A percentile compares a stretch with the other conserved stretches of the same genome.
Evolutionary conservation across 495 filamentous ascomycete species (phyloP).

Genomic region (Pseudomonodictys pantanalensis): DNA sequence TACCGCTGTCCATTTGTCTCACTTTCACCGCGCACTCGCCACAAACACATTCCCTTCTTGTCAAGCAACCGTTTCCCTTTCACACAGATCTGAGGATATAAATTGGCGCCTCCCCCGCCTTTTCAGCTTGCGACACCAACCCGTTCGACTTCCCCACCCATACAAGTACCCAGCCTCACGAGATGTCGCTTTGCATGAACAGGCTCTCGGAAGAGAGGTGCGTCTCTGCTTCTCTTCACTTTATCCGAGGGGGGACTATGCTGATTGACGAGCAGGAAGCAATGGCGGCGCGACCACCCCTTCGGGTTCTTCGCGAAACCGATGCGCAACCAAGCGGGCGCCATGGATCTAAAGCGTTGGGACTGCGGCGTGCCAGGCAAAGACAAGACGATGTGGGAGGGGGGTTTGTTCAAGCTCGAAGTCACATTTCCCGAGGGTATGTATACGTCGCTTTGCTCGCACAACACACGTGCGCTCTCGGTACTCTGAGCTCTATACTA

Average conservation of each 20-base stretch:
- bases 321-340: constrained; percentile 69
- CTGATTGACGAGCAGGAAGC: constrained; percentile 61
- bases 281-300: constrained; percentile 94
- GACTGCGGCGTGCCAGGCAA: constrained; percentile 95
- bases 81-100: no score
- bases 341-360: constrained; percentile 91
- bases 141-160: background rate
- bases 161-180: constrained; percentile 9
- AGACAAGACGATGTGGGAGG: constrained; percentile 94
- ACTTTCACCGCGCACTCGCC: no score
- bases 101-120: no score
- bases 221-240: constrained; percentile 24
- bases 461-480: no score
- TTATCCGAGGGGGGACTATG: constrained; percentile 16
- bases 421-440: constrained; percentile 94
- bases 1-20: no score
- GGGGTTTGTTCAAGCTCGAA: constrained; percentile 89
- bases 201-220: constrained; percentile 90
- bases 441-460: no score
- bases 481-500: no score
- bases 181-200: constrained; percentile 85
- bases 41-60: no score
- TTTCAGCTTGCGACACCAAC: no score
- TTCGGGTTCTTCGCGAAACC: constrained; percentile 97
- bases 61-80: no score